Conservation (phyloP, 2,329 filamentous ascomycete species). For the Aspergillus sp. region DNA sequence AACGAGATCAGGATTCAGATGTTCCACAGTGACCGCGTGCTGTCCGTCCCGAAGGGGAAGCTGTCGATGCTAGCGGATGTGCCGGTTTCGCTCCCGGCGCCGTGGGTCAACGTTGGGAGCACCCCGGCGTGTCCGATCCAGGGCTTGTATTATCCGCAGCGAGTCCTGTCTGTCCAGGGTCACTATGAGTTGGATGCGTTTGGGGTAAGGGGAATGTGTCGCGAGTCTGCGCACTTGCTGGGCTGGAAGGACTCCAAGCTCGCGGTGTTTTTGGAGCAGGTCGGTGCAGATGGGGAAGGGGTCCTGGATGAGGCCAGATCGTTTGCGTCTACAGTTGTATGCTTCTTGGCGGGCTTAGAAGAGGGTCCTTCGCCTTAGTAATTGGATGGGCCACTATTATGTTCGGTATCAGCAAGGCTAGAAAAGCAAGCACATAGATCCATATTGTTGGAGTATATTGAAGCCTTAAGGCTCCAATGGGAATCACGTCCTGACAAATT, state of each 20-base stretch:
- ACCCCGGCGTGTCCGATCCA: constrained; percentile 28
- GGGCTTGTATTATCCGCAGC: constrained; percentile 27
- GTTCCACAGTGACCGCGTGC: constrained; percentile 31
- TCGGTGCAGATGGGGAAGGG: constrained; percentile 4
- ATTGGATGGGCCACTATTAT: no score
- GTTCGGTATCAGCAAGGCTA: no score
- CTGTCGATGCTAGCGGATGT: not conserved
- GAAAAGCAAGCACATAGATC: no score
- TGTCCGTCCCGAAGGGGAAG: constrained; percentile 9
- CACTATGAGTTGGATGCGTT: constrained; percentile 33
- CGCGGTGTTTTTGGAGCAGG: no score
- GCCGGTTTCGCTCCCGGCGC: constrained; percentile 16
- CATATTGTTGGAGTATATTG: no score
- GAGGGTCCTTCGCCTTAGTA: no score
- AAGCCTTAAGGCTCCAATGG: no score
- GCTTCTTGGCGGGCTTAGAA: no score
- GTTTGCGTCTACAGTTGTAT: no score
- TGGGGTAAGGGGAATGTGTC: constrained; percentile 22
- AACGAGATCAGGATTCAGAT: constrained; percentile 27
- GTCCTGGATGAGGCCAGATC: not conserved
- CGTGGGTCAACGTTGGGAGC: constrained; percentile 30
- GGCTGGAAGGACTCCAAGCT: constrained; percentile 18
- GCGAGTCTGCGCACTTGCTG: constrained; percentile 21
- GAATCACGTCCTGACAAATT: constrained; percentile 9
- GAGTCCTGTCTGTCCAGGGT: constrained; percentile 32